phyloP scores from a whole-genome alignment of 1,284 basidiomycete genomes.

The Athelia psychrophila region DNA sequence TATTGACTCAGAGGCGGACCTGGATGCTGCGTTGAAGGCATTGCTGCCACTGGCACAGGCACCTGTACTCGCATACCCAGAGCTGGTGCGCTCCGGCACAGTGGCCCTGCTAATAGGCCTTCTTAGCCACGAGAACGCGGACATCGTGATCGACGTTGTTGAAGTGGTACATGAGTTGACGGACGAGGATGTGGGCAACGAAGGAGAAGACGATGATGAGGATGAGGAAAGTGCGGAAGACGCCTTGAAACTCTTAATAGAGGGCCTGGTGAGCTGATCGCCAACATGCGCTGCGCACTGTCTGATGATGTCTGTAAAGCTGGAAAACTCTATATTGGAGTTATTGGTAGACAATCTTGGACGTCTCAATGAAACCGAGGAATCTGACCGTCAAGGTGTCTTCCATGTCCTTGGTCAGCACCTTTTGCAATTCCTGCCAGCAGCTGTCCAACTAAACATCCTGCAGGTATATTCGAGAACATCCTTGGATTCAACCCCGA shows the following conservation, averaged over 20 bases:
- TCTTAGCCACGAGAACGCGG: slow-evolving; percentile 89
- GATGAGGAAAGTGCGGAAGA: slow-evolving; percentile 64
- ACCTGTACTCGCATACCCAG: slow-evolving; percentile 84
- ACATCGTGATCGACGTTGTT: slow-evolving; percentile 91
- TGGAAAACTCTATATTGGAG: slow-evolving; percentile 83
- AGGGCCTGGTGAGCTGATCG: slow-evolving; percentile 62
- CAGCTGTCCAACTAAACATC: slow-evolving; percentile 3
- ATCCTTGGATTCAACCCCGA: slow-evolving; percentile 82
- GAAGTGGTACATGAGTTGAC: slow-evolving; percentile 93
- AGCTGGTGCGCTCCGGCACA: slow-evolving; percentile 78
- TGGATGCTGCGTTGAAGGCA: slow-evolving; percentile 85
- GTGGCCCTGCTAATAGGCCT: slow-evolving; percentile 75
- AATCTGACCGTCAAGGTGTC: slow-evolving; percentile 86
- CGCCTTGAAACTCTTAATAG: slow-evolving; percentile 70
- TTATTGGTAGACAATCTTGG: slow-evolving; percentile 87
- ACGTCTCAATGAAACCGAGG: slow-evolving; percentile 81
- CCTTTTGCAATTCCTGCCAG: slow-evolving; percentile 1
- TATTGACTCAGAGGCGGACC: slow-evolving; percentile 96
- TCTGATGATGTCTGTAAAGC: too few species aligned
- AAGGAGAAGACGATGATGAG: slow-evolving; percentile 68
- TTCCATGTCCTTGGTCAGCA: slow-evolving; percentile 82
- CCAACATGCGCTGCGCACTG: background rate
- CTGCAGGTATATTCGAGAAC: slow-evolving; percentile 88
- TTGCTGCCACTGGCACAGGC: slow-evolving; percentile 88
- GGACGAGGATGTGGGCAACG: slow-evolving; percentile 91